Conservation (phyloP, 139 green algal genomes). For the Coelastrella sp. region DNA sequence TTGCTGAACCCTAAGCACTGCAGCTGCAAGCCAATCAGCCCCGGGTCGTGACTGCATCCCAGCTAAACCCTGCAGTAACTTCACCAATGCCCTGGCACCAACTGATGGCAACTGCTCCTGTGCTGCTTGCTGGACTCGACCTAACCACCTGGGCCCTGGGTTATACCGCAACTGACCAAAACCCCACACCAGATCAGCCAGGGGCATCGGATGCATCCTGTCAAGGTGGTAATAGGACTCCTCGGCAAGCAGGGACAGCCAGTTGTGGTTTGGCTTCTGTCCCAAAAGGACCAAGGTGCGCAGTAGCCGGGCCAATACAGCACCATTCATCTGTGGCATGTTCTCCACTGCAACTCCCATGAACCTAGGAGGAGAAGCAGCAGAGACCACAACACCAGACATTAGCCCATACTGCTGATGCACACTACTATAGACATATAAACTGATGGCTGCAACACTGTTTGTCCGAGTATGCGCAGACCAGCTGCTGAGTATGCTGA, state of each 20-base stretch:
- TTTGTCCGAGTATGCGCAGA: no score
- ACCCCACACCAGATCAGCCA: constrained; percentile 37
- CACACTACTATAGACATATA: no score
- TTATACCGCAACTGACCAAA: constrained; percentile 29
- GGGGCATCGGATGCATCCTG: not conserved
- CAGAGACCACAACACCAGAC: no score
- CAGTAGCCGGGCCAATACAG: not conserved
- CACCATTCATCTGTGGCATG: constrained; percentile 5
- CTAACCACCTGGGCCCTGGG: constrained; percentile 26
- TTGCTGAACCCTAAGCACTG: not conserved
- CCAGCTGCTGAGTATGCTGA: no score
- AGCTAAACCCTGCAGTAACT: constrained; percentile 23
- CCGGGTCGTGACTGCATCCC: not conserved
- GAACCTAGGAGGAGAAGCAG: not conserved
- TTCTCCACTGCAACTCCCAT: not conserved
- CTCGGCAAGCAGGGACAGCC: not conserved
- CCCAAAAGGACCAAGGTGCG: constrained; percentile 7
- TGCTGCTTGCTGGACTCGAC: not conserved
- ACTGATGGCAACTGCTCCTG: constrained; percentile 6
- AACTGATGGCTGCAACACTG: no score
- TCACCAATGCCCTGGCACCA: not conserved
- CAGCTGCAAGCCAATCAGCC: not conserved
- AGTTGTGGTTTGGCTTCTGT: not conserved
- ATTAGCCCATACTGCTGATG: no score
- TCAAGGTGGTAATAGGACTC: constrained; percentile 13